phyloP scores from a whole-genome alignment of 805 yeast species.

The Brettanomyces naardenensis region DNA sequence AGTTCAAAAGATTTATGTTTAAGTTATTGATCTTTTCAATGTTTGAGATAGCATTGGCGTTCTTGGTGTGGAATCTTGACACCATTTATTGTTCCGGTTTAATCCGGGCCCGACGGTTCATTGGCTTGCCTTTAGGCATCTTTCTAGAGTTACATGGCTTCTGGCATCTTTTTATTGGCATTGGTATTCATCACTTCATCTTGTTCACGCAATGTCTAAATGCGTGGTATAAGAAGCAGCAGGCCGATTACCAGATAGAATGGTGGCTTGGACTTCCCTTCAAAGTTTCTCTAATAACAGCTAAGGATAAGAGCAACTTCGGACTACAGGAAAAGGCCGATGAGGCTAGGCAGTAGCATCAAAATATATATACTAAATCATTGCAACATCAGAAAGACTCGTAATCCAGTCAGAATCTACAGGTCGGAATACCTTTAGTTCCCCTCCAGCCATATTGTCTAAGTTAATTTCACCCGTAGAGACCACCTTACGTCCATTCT shows the following conservation, averaged over 20 bases:
- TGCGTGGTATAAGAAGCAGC: conserved; percentile 46
- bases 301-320: too few species aligned
- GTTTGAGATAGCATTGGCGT: conserved; percentile 58
- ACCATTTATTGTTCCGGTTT: conserved; percentile 64
- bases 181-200: conserved; percentile 77
- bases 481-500: conserved; percentile 34
- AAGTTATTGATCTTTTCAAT: conserved; percentile 54
- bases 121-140: conserved; percentile 78
- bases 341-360: too few species aligned
- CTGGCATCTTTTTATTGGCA: conserved; percentile 86
- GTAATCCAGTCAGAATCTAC: conserved; percentile 38
- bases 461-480: conserved; percentile 31
- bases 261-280: conserved; percentile 56
- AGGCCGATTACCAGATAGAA: conserved; percentile 43
- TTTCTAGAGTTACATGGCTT: conserved; percentile 81
- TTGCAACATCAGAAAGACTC: conserved; percentile 9
- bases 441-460: conserved; percentile 33
- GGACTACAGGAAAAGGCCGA: too few species aligned
- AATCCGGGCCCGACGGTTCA: conserved; percentile 46
- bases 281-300: too few species aligned
- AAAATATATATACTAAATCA: too few species aligned
- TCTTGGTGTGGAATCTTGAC: conserved; percentile 78
- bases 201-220: conserved; percentile 70
- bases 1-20: conserved; percentile 41
- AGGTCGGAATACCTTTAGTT: conserved; percentile 39